Base-by-base conservation (phyloP, 2,329 filamentous ascomycete species). In the Lachnellula cervina region DNA sequence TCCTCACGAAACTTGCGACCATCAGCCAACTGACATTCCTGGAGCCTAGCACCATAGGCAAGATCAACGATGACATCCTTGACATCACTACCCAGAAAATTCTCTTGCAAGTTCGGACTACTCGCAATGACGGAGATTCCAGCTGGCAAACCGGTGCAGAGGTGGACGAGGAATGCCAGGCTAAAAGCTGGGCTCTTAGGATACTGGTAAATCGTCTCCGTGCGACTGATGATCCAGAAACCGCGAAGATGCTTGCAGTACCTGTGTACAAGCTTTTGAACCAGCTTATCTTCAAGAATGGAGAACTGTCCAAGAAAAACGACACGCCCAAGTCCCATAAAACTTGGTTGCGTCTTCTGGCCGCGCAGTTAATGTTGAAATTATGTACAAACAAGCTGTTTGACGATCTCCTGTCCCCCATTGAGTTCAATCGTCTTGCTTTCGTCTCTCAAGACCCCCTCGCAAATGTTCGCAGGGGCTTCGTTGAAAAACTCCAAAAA, bases 401-500 rank as follows among this genome's bases (percentile, higher is more conserved):
- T 62, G 93, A 97, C 66, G 83, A 87, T 48, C 73, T 90, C 19
- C 78, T 97, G 49, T 81, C 82, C 5, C 83, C 88, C 0, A 70
- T 76, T 4, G 85, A 88, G 66, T 99, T 97, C 73, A 90, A 96
- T 68, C 80, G 82, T 28, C 79, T 99, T 11, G 88, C 91, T 0
- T 80, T 89, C 58, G 81, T 96, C 13, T 83, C 88, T 2, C 93
- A 97, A 69, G 92, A 97, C 67, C 78, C 80, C 5, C 79, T 88
- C 49, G 74, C 82, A 2, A 80, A 87, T 61, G 90, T 97, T 28
- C 87, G 94, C 35, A 81, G 80, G 47, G 82, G 81, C 1, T 97
- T 99, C 66, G 80, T 94, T 52, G 84, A 86, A 66, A 91, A 92
- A 64, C 76, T 99, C 42, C 94, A 96, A 73, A 97, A 96, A 73